Conservation (phyloP, 257 asterid species). For the Ophiorrhiza pumila region DNA sequence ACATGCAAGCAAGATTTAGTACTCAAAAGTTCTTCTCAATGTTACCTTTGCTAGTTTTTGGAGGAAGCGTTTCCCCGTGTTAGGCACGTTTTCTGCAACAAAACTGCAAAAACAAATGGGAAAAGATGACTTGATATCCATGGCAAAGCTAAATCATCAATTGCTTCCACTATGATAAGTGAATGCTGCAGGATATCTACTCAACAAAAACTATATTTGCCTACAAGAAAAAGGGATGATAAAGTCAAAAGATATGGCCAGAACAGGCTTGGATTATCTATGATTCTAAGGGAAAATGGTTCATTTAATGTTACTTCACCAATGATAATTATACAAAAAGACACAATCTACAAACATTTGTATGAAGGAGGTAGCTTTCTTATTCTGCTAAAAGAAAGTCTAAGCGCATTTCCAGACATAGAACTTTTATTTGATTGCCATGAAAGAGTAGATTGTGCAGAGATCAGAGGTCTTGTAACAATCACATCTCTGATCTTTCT, state of each 20-base stretch:
- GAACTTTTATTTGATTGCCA: neutral
- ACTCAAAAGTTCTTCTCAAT: neutral
- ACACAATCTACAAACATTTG: neutral
- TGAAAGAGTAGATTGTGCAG: neutral
- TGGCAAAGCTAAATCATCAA: neutral
- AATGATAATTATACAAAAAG: neutral
- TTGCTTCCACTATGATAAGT: neutral
- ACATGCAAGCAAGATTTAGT: neutral
- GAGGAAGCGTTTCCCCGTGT: constrained; percentile 47
- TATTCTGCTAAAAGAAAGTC: neutral
- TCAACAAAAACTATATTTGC: neutral
- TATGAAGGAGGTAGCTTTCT: neutral
- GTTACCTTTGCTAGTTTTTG: constrained; percentile 59
- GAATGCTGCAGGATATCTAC: neutral
- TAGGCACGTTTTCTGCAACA: constrained; percentile 46
- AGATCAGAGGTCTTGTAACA: neutral
- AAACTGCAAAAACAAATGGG: constrained; percentile 39
- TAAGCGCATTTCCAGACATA: neutral
- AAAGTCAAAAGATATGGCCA: neutral
- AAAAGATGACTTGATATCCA: constrained; percentile 2
- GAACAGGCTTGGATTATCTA: neutral
- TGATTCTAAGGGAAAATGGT: neutral
- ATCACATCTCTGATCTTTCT: neutral
- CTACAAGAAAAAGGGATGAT: neutral
- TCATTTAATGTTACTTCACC: neutral